Evolutionary conservation across 805 yeast genomes (phyloP), one percentile per base, ranked within the genome.

Genomic region (Yarrowia sp.): DNA sequence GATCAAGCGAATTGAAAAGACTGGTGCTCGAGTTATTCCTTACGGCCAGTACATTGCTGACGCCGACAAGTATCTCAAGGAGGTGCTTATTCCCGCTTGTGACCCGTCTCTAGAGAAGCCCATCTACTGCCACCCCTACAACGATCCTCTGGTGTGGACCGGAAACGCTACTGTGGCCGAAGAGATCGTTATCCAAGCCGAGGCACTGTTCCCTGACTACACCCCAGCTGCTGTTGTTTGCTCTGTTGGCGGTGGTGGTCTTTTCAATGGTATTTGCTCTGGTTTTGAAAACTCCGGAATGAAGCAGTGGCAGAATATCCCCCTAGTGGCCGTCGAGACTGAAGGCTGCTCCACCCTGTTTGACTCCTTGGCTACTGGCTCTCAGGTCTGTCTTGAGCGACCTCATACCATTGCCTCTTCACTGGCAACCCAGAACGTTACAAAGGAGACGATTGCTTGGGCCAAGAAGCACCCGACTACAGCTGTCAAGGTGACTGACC

Each of bases 201-300:
- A 58, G 41, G 16, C 51, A 1, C 30, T 43, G 22, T 81, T 90
- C 28, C 64, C 64, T 4, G 36, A 61, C 28, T 64, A 67, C 52
- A 82, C 85, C 68, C 83, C 93, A 66, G 83, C 82, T 66, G 98
- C 97, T 1, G 88, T 93, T 1, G 89, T 92, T 69, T 86, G 92
- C 66, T 93, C 97, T 9, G 91, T 92, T 61, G 99, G 98, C 66
- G 99, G 99, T 68, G 98, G 98, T 70, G 99, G 99, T 56, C 80
- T 93, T 68, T 83, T 89, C 73, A 85, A 96, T 11, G 99, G 99
- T 73, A 80, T 93, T 44, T 93, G 90, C 56, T 80, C 90, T 2
- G 96, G 95, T 70, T 76, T 93, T 74, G 88, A 89, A 75, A 82
- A 92, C 67, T 74, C 82, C 5, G 73, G 66, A 28, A 28, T 21